Evolutionary conservation across 306 rosid genomes (phyloP), one percentile per base, ranked within the genome.

Genomic region (Astragalus membranaceus): DNA sequence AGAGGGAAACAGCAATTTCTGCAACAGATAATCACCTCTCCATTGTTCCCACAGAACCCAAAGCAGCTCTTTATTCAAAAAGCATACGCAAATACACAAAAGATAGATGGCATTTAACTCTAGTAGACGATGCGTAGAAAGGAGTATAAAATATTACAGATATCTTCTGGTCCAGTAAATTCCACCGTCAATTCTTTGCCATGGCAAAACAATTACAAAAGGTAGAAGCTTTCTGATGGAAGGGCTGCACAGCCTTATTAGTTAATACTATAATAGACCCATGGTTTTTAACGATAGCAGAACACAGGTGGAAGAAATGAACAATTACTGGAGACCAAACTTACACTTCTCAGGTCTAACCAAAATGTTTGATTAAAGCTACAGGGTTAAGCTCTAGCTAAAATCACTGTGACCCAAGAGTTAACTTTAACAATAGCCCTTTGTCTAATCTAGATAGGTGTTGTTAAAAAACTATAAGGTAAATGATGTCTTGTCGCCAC

Each of bases 191-290:
- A 84, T 81, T 64, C 84, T 82, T 78, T 70, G 78, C 67, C 82
- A 83, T 69, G 60, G 72, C 66, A 74, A 67, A 82, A 41, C 77
- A 63, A 42, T 39, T 68, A 87, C 82, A 83, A 83, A 82, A 75
- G 77, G 85, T 87, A 85, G 75, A 88, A 71, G 33, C 59, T 57
- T 67, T 84, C 73, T 72, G 88, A 81, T 84, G 90, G 79, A 82
- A 59, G 78, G 73, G 85, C 88, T 75, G 86, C 84, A 78, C 69
- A 73, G 90, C 87, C 83, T 85, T 94, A 94, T 91, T 91, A 73
- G 80, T 81, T 56, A 73, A 39, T 42, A 63, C 17, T 63, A 41
- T 23, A 43, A 82, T 64, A 81, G 81, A 67, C 64, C 81, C 62
- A 15, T 20, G 20, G 79, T 58, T 85, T 74, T 60, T 70, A 77